A percentile compares a stretch with the other conserved stretches of the same genome.
These are phyloP conservation scores for Acanthamoeba sp. DNA, from an alignment of 208 protist genomes.

Conservation along the genomic window DNA sequence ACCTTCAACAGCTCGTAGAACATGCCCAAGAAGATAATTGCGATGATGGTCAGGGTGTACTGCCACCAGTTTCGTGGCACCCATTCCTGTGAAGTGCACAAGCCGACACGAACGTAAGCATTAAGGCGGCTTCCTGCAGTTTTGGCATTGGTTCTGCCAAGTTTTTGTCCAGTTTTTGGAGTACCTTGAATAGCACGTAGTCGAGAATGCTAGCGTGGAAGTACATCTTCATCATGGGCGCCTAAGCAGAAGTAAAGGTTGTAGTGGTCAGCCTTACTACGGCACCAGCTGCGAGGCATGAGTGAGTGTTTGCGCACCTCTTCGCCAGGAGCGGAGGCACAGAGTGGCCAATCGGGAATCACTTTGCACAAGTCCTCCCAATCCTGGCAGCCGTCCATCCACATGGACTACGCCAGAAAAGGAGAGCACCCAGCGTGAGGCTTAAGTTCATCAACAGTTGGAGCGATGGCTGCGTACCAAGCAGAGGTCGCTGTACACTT, in stretches of 20 bases:
- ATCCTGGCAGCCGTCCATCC: conserved; percentile 4
- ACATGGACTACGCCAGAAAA: not conserved
- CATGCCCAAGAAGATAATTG: conserved; percentile 1
- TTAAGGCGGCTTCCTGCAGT: too few relatives aligned
- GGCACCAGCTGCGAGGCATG: not conserved
- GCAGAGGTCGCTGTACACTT: conserved; percentile 5
- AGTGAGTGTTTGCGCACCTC: not conserved
- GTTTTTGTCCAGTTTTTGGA: too few relatives aligned
- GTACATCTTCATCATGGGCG: conserved; percentile 78
- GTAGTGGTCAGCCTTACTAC: not conserved
- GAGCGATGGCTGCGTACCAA: not conserved
- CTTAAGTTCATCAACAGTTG: not conserved
- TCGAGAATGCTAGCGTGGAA: conserved; percentile 79
- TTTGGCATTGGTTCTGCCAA: too few relatives aligned
- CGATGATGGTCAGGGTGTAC: conserved; percentile 12
- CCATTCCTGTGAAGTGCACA: conserved; percentile 5
- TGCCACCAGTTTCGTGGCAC: conserved; percentile 8
- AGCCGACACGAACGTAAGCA: too few relatives aligned
- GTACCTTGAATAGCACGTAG: conserved; percentile 70
- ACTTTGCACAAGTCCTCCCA: conserved; percentile 62
- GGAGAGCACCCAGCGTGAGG: too few relatives aligned
- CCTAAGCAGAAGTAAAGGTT: not conserved
- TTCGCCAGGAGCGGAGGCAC: not conserved
- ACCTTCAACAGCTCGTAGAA: conserved; percentile 58
- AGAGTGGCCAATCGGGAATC: conserved; percentile 60